Conservation (phyloP, 129 eudicot genomes). For the Centella asiatica region DNA sequence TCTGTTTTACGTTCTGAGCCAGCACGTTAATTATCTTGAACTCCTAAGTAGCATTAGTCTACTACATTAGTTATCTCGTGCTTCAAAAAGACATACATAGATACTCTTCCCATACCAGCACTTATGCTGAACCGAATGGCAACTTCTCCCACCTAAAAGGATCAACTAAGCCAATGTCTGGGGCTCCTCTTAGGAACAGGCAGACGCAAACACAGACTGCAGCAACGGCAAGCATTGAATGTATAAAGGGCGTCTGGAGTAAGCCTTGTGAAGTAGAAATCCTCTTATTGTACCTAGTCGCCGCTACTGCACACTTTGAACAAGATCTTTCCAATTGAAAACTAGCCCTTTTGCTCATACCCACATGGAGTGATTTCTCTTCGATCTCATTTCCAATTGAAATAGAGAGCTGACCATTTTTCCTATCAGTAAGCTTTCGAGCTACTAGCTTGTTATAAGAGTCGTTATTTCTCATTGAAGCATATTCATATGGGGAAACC, state of each 20-base stretch:
- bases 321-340: slow-evolving; percentile 39
- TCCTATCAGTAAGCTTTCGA: slow-evolving; percentile 48
- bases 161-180: slow-evolving; percentile 41
- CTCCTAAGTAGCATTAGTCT: too few relatives aligned
- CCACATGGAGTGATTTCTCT: slow-evolving; percentile 21
- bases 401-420: slow-evolving; percentile 63
- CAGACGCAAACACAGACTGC: slow-evolving; percentile 95
- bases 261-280: slow-evolving; percentile 51
- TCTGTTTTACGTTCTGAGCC: not conserved
- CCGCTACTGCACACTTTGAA: slow-evolving; percentile 52
- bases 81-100: not conserved
- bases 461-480: slow-evolving; percentile 62
- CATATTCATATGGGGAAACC: slow-evolving; percentile 67
- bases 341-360: slow-evolving; percentile 8
- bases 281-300: slow-evolving; percentile 35
- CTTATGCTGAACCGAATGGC: slow-evolving; percentile 48
- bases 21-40: not conserved
- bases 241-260: slow-evolving; percentile 74
- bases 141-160: slow-evolving; percentile 78
- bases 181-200: slow-evolving; percentile 65
- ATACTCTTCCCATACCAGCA: not conserved
- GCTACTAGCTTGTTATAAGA: slow-evolving; percentile 62
- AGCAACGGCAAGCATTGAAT: slow-evolving; percentile 88
- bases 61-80: not conserved
- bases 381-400: slow-evolving; percentile 40